These are phyloP conservation scores for Clarireedia hainanense DNA, from an alignment of 2,329 filamentous ascomycete species.

Conservation along the genomic window DNA sequence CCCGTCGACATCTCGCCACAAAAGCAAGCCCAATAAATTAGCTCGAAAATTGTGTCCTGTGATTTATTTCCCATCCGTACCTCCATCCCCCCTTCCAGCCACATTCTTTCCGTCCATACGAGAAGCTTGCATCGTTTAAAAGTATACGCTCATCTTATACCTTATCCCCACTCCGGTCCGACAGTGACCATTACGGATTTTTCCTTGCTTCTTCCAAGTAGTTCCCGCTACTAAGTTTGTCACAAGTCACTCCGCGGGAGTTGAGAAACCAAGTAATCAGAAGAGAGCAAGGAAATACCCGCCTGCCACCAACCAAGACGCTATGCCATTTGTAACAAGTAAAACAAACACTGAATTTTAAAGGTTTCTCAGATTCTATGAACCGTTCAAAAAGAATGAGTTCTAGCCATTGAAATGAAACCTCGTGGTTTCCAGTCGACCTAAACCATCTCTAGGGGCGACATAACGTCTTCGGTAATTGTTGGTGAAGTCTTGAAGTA, in stretches of 20 bases:
- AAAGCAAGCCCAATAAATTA: too few species aligned
- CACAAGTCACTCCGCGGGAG: neutral
- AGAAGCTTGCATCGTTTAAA: neutral
- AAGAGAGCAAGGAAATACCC: neutral
- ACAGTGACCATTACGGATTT: neutral
- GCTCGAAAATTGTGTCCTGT: too few species aligned
- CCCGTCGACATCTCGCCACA: too few species aligned
- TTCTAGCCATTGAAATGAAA: constrained; percentile 62
- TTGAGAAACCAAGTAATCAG: neutral
- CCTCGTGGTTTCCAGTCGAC: constrained; percentile 74
- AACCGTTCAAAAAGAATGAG: neutral
- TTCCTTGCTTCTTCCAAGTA: neutral
- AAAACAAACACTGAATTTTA: neutral
- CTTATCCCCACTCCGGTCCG: constrained; percentile 9
- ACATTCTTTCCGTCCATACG: too few species aligned
- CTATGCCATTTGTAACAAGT: constrained; percentile 8
- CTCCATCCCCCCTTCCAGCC: too few species aligned
- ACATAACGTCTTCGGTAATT: constrained; percentile 89
- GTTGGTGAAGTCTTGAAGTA: constrained; percentile 95
- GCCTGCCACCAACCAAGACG: constrained; percentile 1
- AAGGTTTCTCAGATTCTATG: neutral
- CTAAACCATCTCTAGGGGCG: constrained; percentile 86
- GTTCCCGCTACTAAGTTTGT: too few species aligned
- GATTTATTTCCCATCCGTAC: too few species aligned
- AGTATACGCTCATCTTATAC: neutral